phyloP scores from a whole-genome alignment of 1,284 basidiomycete species.

The Heliocybe sulcata region DNA sequence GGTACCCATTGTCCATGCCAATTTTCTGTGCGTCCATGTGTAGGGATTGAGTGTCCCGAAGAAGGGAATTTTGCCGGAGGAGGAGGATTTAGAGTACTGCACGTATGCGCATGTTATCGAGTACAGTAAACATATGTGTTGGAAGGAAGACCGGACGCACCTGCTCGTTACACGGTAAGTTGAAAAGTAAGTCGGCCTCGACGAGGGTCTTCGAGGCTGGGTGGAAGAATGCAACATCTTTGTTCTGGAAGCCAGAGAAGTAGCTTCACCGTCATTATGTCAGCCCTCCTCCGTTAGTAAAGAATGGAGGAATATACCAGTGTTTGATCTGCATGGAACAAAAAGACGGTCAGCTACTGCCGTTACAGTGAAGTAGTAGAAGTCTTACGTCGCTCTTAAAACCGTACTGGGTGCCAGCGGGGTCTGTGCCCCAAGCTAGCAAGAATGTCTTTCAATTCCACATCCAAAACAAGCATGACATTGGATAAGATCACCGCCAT shows the following conservation, averaged over 20 bases:
- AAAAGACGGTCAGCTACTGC: too few species aligned
- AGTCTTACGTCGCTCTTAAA: constrained; percentile 79
- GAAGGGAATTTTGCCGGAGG: constrained; percentile 39
- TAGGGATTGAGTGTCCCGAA: constrained; percentile 42
- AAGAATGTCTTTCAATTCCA: neutral
- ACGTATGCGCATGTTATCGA: too few species aligned
- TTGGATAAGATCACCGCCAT: constrained; percentile 47
- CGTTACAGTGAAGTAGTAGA: too few species aligned
- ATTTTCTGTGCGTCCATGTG: constrained; percentile 49
- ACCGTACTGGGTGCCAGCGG: constrained; percentile 61
- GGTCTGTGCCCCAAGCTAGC: constrained; percentile 60
- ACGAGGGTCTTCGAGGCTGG: constrained; percentile 72
- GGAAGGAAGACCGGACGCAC: too few species aligned
- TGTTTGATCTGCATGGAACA: constrained; percentile 56
- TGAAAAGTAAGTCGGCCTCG: constrained; percentile 86
- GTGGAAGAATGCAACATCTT: constrained; percentile 90
- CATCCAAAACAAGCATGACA: neutral
- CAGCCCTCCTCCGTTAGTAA: neutral
- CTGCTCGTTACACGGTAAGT: constrained; percentile 85
- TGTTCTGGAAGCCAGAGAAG: constrained; percentile 78
- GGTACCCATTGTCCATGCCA: constrained; percentile 41
- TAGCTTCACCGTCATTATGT: constrained; percentile 36
- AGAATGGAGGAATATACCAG: constrained; percentile 32
- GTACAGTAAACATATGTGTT: too few species aligned
- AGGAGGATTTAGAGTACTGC: constrained; percentile 46